Conservation (phyloP, 345 rosid species). For the Eucalyptus erythrocorys region DNA sequence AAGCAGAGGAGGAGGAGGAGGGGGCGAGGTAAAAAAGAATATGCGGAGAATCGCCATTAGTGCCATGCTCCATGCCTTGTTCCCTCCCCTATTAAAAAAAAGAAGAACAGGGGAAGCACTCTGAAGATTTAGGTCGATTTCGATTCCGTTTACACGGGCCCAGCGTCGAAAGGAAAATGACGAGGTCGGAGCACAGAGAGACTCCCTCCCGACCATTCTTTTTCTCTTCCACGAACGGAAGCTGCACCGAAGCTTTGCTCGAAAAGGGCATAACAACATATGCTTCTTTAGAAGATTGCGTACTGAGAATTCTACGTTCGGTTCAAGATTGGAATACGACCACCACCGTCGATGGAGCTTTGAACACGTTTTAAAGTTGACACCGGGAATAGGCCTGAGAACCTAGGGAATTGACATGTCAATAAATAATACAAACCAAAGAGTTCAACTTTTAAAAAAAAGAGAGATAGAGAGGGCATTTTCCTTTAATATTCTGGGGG, state of each 20-base stretch:
- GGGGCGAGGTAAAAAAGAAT: neutral
- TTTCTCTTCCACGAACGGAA: neutral
- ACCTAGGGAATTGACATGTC: neutral
- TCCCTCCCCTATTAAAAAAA: neutral
- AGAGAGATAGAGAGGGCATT: neutral
- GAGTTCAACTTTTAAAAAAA: neutral
- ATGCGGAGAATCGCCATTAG: constrained; percentile 17
- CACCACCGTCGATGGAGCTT: neutral
- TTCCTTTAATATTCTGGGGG: neutral
- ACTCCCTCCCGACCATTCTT: neutral
- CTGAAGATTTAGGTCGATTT: neutral
- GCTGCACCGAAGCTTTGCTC: neutral
- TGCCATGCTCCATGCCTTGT: neutral
- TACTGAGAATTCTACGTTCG: neutral
- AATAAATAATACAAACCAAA: neutral
- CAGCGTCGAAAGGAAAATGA: neutral
- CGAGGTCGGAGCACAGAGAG: neutral
- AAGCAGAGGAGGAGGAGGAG: neutral
- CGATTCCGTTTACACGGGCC: neutral
- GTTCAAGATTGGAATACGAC: neutral
- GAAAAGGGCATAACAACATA: neutral
- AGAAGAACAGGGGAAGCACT: neutral
- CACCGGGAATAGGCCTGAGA: neutral
- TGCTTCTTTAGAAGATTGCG: neutral
- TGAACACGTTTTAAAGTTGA: neutral